These are phyloP conservation scores for Dictyostelium brefeldianum DNA, from an alignment of 78 protist species.

Conservation along the genomic window DNA sequence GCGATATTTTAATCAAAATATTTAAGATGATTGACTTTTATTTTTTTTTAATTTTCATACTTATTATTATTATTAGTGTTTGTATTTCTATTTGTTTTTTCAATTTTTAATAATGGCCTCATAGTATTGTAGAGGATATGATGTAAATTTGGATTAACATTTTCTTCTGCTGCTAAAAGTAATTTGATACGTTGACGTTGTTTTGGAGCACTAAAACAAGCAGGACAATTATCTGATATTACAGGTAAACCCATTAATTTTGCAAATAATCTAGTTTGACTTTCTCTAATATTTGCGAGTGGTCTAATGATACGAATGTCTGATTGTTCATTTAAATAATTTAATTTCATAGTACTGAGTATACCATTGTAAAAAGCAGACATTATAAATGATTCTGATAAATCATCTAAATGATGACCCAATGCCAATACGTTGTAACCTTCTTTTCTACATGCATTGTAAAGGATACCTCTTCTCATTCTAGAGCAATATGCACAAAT, in stretches of 20 bases:
- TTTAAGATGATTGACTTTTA: too few relatives aligned
- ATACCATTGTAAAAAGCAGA: conserved; percentile 87
- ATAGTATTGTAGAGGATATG: conserved; percentile 13
- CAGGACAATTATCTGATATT: conserved; percentile 94
- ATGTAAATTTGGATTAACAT: conserved; percentile 39
- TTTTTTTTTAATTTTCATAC: not conserved
- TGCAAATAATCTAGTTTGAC: conserved; percentile 78
- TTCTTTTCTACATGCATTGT: conserved; percentile 80
- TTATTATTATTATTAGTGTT: not conserved
- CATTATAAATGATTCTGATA: conserved; percentile 92
- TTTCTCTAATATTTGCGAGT: conserved; percentile 85
- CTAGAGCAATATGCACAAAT: conserved; percentile 54
- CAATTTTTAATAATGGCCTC: conserved; percentile 14
- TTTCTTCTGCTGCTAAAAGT: conserved; percentile 28
- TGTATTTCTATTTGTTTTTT: conserved; percentile 22
- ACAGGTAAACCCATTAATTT: conserved; percentile 84
- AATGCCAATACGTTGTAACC: conserved; percentile 93
- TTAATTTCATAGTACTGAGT: conserved; percentile 82
- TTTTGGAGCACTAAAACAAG: conserved; percentile 93
- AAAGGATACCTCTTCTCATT: conserved; percentile 89
- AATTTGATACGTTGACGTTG: conserved; percentile 89
- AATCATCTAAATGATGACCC: conserved; percentile 91
- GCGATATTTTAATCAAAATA: too few relatives aligned
- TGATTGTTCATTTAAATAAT: conserved; percentile 75
- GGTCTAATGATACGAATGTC: conserved; percentile 94